These are phyloP conservation scores for Ceratocystis harringtonii DNA, from an alignment of 2,329 filamentous ascomycete genomes.

Conservation along the genomic window DNA sequence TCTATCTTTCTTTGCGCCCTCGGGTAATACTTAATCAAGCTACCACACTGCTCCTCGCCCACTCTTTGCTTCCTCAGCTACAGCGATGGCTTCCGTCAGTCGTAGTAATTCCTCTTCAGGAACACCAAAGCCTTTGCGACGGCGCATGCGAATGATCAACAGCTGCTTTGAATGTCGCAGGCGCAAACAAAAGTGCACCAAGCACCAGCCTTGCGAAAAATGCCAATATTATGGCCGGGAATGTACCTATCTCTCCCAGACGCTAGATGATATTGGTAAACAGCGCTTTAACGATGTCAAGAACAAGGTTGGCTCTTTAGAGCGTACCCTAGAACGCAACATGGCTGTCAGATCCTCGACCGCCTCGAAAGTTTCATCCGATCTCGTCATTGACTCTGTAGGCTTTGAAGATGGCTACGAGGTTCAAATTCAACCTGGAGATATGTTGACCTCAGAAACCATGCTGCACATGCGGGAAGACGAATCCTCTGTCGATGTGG, in stretches of 20 bases:
- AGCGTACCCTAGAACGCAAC: constrained; percentile 54
- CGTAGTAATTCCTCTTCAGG: neutral
- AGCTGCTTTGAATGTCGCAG: constrained; percentile 58
- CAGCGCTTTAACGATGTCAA: constrained; percentile 61
- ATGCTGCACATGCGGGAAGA: constrained; percentile 34
- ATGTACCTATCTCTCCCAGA: constrained; percentile 49
- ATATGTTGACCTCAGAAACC: constrained; percentile 37
- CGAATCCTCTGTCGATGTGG: constrained; percentile 44
- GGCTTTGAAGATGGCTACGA: constrained; percentile 46
- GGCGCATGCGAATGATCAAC: constrained; percentile 51
- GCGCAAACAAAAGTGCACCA: constrained; percentile 67
- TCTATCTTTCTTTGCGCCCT: neutral
- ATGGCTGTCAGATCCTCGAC: constrained; percentile 32
- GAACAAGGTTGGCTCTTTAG: constrained; percentile 59
- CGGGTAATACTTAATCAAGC: neutral
- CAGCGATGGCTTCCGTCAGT: neutral
- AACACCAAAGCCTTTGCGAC: constrained; percentile 30
- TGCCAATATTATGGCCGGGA: constrained; percentile 40
- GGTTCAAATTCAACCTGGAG: constrained; percentile 44
- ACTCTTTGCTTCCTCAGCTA: neutral
- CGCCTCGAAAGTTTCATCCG: constrained; percentile 21
- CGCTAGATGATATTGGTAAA: constrained; percentile 54
- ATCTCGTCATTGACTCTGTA: constrained; percentile 33
- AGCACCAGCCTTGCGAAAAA: constrained; percentile 54
- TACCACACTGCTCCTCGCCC: neutral